These are phyloP conservation scores for Penicillium coprophilum DNA, from an alignment of 495 filamentous ascomycete species.

Conservation along the genomic window DNA sequence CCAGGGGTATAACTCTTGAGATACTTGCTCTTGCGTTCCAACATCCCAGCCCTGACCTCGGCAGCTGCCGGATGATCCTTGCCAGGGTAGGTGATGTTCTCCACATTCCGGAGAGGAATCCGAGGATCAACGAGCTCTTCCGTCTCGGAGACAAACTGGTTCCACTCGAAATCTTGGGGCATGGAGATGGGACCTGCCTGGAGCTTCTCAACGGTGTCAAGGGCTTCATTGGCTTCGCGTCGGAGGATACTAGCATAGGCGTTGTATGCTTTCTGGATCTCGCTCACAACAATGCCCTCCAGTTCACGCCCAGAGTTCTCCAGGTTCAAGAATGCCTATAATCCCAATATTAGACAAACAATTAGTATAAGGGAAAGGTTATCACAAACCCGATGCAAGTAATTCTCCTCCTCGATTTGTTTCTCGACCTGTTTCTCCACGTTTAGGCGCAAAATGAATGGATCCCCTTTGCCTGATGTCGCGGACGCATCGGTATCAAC, in stretches of 20 bases:
- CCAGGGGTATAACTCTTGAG: conserved; percentile 96
- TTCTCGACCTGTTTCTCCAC: conserved; percentile 87
- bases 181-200: conserved; percentile 82
- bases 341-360: conserved; percentile 25
- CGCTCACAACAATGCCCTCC: conserved; percentile 91
- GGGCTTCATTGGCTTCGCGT: conserved; percentile 79
- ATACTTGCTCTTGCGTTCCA: conserved; percentile 98
- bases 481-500: conserved; percentile 73
- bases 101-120: conserved; percentile 70
- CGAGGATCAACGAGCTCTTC: conserved; percentile 86
- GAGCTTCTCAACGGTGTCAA: conserved; percentile 75
- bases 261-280: conserved; percentile 96
- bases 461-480: conserved; percentile 82
- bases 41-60: conserved; percentile 83
- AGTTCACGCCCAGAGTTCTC: conserved; percentile 93
- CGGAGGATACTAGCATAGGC: conserved; percentile 86
- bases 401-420: conserved; percentile 97
- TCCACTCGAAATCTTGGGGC: conserved; percentile 92
- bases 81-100: conserved; percentile 92
- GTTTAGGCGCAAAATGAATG: conserved; percentile 77
- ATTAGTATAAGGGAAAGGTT: background rate
- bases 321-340: conserved; percentile 87
- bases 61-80: conserved; percentile 82
- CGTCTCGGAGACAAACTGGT: conserved; percentile 74
- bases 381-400: conserved; percentile 75